Evolutionary conservation across 345 rosid species (phyloP), one percentile per base, ranked within the genome.

Genomic region (Acer campestre): DNA sequence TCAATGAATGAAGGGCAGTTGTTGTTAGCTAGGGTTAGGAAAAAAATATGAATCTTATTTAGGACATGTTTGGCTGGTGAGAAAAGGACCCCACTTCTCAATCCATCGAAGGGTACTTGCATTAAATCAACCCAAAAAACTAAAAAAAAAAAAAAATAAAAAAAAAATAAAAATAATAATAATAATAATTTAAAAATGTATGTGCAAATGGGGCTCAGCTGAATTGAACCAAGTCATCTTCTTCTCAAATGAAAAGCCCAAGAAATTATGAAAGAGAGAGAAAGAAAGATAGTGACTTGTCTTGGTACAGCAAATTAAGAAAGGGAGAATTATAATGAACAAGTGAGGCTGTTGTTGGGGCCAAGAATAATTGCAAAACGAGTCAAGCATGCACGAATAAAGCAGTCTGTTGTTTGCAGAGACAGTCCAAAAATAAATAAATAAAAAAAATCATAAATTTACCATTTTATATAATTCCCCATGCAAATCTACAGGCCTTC

Each of bases 81-180:
- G 58, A 46, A 46, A 61, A 56, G 17, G 59, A 78, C 77, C 75
- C 89, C 80, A 73, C 79, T n/a, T 31, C 75, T 77, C 84, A 68
- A 78, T 80, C 82, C 75, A 67, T 84, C 80, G 68, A 85, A 82
- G 77, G 53, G 82, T 76, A 85, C 82, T 85, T 85, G 83, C 84
- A 83, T 82, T 82, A 78, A 80, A 76, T 68, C 38, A 4, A 6
- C 38, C 73, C 75, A 22, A 67, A 42, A 72, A 56, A 25, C 58
- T 20, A 12, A 64, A 81, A 77, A 42, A 35, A 35, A 0, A 35
- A 29, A 2, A 29, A 77, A 31, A 35, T 4, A 0, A 31, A 27
- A 27, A 27, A 1, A 27, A 27, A 27, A 27, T 27, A 16, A 64
- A 81, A 77, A 42, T 25, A 25, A 25, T 0, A 25, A 25, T 0